These are phyloP conservation scores for Stramenopiles sp. DNA, from an alignment of 352 stramenopile species.

Conservation along the genomic window DNA sequence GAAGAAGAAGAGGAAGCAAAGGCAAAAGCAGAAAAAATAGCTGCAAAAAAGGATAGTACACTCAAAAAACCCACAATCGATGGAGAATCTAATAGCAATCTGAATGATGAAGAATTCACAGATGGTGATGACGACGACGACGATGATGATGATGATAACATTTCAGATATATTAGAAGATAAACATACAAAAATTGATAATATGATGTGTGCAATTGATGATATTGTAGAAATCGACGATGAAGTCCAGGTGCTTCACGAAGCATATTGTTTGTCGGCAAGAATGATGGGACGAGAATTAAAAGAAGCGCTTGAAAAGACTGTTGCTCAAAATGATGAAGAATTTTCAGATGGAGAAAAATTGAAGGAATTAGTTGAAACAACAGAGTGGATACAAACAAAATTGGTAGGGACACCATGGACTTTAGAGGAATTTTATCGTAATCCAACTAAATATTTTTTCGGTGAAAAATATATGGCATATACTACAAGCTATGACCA, in stretches of 20 bases:
- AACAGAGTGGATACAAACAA: neutral
- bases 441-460: conserved; percentile 3
- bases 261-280: neutral
- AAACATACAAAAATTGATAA: neutral
- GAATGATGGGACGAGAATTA: neutral
- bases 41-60: too few relatives aligned
- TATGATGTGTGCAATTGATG: neutral
- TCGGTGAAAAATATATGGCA: neutral
- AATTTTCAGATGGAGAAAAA: neutral
- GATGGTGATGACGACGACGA: too few relatives aligned
- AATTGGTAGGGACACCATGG: neutral
- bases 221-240: neutral
- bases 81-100: too few relatives aligned
- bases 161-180: neutral
- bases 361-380: neutral
- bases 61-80: too few relatives aligned
- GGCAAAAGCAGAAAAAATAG: neutral
- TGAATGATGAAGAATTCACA: too few relatives aligned
- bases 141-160: neutral
- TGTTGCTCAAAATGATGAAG: neutral
- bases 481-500: neutral
- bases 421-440: neutral
- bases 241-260: neutral
- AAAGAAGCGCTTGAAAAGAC: neutral
- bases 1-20: neutral